Evolutionary conservation across 441 rosid genomes (phyloP), one percentile per base, ranked within the genome.

Genomic region (Mallotus repandus): DNA sequence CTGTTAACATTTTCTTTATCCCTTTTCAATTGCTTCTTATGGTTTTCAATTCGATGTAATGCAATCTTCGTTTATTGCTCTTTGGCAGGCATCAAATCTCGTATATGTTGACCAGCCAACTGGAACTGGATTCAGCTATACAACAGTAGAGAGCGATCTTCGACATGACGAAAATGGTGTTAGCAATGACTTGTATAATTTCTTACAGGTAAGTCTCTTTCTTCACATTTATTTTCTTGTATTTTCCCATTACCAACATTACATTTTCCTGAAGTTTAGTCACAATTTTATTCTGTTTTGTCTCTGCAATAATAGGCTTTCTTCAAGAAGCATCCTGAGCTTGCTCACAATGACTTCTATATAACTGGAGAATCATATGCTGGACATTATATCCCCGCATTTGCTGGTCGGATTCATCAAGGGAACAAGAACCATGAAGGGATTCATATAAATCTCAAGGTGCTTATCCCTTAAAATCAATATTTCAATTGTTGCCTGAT

Each of bases 361-460:
- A 87, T 95, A 7, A 89, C 94, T 3, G 97, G 99, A 74, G 97
- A 94, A 74, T 94, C 99, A 1, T 92, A 91, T 7, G 99, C 98
- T 62, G 98, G 99, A 54, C 98, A 91, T 58, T 91, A 91, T 73
- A 81, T 91, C 65, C 99, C 99, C 2, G 97, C 97, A 22, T 81
- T 95, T 5, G 96, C 99, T 56, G 71, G 87, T 58, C 81, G 97
- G 43, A 80, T 95, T 79, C 82, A 87, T 63, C 53, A 73, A 61
- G 99, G 89, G 73, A 91, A 95, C 92, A 92, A 83, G 73, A 88
- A 84, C 18, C 89, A 88, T 9, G 86, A 88, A 71, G 97, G 99
- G 55, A 75, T 88, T 78, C 88, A 77, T 45, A 84, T 95, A 46
- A 95, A 95, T 74, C 85, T 95, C 69, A 90, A 91, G 96, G 98